These are phyloP conservation scores for Tritrichomonas foetus DNA, from an alignment of 208 protist genomes.

Conservation along the genomic window DNA sequence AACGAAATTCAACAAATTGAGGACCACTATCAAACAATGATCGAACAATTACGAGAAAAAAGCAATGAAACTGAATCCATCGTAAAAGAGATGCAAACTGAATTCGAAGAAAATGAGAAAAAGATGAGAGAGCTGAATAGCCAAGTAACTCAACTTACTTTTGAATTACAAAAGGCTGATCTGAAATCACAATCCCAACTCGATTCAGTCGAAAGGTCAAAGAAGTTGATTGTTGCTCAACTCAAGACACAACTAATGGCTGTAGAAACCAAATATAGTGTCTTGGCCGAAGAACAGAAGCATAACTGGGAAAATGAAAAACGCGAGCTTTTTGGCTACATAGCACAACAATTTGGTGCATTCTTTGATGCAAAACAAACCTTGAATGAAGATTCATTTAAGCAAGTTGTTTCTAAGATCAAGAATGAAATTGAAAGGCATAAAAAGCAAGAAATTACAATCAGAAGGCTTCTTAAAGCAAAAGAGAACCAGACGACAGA, in stretches of 20 bases:
- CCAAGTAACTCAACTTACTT: no score
- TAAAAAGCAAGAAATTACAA: not conserved
- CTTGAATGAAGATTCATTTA: not conserved
- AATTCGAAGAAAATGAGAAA: no score
- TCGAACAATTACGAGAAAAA: no score
- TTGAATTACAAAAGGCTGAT: no score
- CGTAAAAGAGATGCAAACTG: no score
- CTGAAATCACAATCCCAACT: no score
- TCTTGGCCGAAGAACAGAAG: not conserved
- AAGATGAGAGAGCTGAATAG: no score
- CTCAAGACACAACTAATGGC: not conserved
- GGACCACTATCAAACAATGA: no score
- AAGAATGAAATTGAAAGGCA: not conserved
- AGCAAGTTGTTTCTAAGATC: not conserved
- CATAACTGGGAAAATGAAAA: not conserved
- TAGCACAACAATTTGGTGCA: not conserved
- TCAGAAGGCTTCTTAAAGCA: not conserved
- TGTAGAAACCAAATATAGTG: not conserved
- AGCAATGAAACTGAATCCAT: no score
- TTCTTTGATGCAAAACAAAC: not conserved
- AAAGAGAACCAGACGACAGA: not conserved
- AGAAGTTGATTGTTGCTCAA: not conserved
- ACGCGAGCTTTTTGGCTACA: not conserved
- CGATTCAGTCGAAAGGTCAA: not conserved
- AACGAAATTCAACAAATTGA: no score